Evolutionary conservation across 495 filamentous ascomycete species (phyloP), one percentile per base, ranked within the genome.

Genomic region (Schizothecium vesticola): DNA sequence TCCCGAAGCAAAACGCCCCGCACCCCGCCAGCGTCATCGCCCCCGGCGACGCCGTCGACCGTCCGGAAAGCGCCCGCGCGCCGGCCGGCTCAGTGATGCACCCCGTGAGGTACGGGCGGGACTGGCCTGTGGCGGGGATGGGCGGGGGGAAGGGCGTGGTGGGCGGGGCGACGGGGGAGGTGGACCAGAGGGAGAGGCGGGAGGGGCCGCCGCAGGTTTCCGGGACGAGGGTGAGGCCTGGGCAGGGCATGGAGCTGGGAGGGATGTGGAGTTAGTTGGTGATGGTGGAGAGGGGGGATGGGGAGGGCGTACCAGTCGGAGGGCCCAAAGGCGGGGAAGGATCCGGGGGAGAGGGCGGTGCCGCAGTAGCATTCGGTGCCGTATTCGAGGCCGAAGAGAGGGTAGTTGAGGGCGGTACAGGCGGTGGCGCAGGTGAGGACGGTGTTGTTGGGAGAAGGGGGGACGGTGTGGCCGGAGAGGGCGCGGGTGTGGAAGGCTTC

Each of bases 341-440:
- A 29, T 0, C 59, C 77, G 13, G 73, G 71, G 11, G 72, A 71
- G n/a, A 83, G 70, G 22, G 70, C 70, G 70, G 85, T 85, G 51
- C 84, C 86, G 73, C 88, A 90, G 72, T 85, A 88, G 75, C 88
- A 89, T 72, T 87, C 82, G 61, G 80, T 81, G 61, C 82, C 84
- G 69, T 88, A 89, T 74, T 92, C 87, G 19, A 72, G 29, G 5
- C 74, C 74, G 36, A 60, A 74, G 36, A 66, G 26, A 13, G 43
- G 0, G 21, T 59, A 75, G n/a, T 7, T 23, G 24, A 31, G 23
- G 43, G 58, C 64, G 3, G 58, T 57, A 69, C 82, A 84, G 29
- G 67, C 70, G 11, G 70, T 66, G 7, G 65, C 64, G 62, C 74
- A 75, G 8, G 21, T 2, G 19, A 57, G 59, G 16, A 69, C 12